A percentile compares a stretch with the other conserved stretches of the same genome.
Evolutionary conservation across 2,329 filamentous ascomycete species (phyloP).

Genomic region (Paramyrothecium roridum): DNA sequence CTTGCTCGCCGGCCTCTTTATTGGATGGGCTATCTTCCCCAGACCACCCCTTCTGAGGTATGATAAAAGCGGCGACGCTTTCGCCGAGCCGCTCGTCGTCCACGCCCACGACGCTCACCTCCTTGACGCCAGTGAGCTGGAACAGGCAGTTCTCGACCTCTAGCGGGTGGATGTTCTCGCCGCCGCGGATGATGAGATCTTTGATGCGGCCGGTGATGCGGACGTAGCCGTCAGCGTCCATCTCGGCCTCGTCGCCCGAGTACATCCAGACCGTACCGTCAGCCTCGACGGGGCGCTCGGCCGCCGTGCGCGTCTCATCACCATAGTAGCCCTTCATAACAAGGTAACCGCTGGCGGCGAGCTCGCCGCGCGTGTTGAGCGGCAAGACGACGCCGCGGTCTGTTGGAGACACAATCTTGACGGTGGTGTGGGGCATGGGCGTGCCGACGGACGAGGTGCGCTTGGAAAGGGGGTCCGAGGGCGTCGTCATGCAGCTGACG

Average conservation of each 20-base stretch:
- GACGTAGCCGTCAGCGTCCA: slow-evolving; percentile 81
- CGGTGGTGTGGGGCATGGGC: slow-evolving; percentile 75
- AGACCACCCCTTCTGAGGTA: slow-evolving; percentile 38
- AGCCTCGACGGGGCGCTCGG: slow-evolving; percentile 54
- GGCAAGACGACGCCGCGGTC: slow-evolving; percentile 60
- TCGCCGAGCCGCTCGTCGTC: slow-evolving; percentile 83
- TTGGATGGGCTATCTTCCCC: slow-evolving; percentile 14
- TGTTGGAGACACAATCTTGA: slow-evolving; percentile 70
- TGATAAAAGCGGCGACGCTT: slow-evolving; percentile 79
- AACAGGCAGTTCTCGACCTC: slow-evolving; percentile 90
- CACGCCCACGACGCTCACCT: slow-evolving; percentile 81
- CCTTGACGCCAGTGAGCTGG: slow-evolving; percentile 64
- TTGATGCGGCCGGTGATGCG: slow-evolving; percentile 90
- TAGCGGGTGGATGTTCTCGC: slow-evolving; percentile 93
- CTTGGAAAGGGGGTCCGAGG: slow-evolving; percentile 69
- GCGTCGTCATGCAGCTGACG: slow-evolving; percentile 78
- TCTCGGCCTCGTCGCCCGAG: slow-evolving; percentile 86
- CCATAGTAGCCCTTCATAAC: slow-evolving; percentile 90
- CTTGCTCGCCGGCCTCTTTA: slow-evolving; percentile 20
- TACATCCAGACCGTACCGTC: slow-evolving; percentile 75
- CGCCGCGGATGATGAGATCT: slow-evolving; percentile 90
- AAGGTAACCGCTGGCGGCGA: slow-evolving; percentile 80
- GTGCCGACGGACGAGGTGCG: slow-evolving; percentile 74
- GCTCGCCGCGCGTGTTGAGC: slow-evolving; percentile 69
- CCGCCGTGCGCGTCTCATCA: slow-evolving; percentile 66